phyloP scores from a whole-genome alignment of 1,284 basidiomycete genomes.

The Coniferiporia weirii region DNA sequence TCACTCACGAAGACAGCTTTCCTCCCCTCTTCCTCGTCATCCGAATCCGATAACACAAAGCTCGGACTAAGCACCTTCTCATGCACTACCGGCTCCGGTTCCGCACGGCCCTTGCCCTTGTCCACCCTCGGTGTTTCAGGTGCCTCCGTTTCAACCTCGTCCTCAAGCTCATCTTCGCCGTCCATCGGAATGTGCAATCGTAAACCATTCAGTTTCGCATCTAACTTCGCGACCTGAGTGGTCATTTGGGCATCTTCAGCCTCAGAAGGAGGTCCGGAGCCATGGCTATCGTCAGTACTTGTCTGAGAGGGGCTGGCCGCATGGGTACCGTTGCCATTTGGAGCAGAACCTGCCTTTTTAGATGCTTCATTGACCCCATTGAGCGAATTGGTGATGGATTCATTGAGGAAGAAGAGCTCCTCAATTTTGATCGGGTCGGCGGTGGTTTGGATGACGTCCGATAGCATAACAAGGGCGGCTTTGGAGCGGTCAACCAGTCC shows the following conservation, averaged over 20 bases:
- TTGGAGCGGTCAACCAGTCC: slow-evolving; percentile 46
- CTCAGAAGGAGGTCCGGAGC: not conserved
- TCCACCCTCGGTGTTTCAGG: slow-evolving; percentile 60
- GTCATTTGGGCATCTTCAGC: slow-evolving; percentile 1
- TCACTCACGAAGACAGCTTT: slow-evolving; percentile 33
- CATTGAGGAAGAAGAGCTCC: slow-evolving; percentile 67
- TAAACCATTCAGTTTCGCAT: slow-evolving; percentile 11
- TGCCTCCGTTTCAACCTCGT: slow-evolving; percentile 33
- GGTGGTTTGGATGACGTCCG: slow-evolving; percentile 50
- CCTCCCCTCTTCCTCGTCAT: slow-evolving; percentile 54
- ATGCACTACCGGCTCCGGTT: slow-evolving; percentile 57
- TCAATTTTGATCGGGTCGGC: slow-evolving; percentile 57
- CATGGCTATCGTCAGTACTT: slow-evolving; percentile 6
- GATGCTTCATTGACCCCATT: slow-evolving; percentile 34
- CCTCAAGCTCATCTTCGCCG: slow-evolving; percentile 23
- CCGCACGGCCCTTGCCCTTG: slow-evolving; percentile 69
- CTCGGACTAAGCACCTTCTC: slow-evolving; percentile 64
- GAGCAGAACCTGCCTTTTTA: not conserved
- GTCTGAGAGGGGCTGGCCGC: not conserved
- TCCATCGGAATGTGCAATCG: slow-evolving; percentile 14
- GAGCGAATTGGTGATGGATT: slow-evolving; percentile 54
- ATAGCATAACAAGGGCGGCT: slow-evolving; percentile 53
- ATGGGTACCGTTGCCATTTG: slow-evolving; percentile 5
- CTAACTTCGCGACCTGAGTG: slow-evolving; percentile 10
- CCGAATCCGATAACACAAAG: slow-evolving; percentile 55